A percentile compares a stretch with the other conserved stretches of the same genome.
Conservation (phyloP, 768 basidiomycete species). For the Pleurotus ostreatus region DNA sequence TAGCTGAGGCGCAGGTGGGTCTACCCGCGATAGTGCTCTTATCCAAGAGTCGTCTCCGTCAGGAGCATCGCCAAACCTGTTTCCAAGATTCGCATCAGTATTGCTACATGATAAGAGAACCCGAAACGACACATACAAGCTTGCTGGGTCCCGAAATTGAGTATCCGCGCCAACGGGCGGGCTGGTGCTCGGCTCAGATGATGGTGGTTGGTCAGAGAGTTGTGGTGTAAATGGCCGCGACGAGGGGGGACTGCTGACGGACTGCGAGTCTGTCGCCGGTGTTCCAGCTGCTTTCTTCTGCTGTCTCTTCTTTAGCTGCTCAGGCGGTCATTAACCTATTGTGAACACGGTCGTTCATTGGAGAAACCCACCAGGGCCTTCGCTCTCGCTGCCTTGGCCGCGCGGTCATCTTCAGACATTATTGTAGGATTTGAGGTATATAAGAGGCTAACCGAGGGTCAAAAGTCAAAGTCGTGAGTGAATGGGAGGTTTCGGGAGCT, state of each 20-base stretch:
- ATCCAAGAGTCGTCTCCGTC: constrained; percentile 58
- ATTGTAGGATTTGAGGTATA: neutral
- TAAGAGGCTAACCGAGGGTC: no score
- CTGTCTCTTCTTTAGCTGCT: constrained; percentile 75
- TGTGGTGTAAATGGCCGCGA: constrained; percentile 52
- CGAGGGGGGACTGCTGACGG: constrained; percentile 36
- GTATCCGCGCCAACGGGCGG: constrained; percentile 25
- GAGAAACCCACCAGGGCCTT: constrained; percentile 65
- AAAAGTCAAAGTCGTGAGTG: no score
- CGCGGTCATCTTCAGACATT: constrained; percentile 74
- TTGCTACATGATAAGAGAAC: neutral
- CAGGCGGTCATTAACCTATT: no score
- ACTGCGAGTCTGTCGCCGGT: constrained; percentile 22
- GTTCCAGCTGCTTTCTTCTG: constrained; percentile 60
- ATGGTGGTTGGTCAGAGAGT: constrained; percentile 31
- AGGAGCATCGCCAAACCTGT: constrained; percentile 33
- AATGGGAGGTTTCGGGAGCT: no score
- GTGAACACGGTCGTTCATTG: neutral
- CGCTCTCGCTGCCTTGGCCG: constrained; percentile 78
- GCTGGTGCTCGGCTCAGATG: constrained; percentile 10
- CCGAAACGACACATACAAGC: constrained; percentile 53
- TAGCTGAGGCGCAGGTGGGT: constrained; percentile 28
- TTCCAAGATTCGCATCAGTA: neutral
- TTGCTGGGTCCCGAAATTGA: constrained; percentile 49
- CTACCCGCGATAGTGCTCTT: constrained; percentile 47